A percentile compares a stretch with the other conserved stretches of the same genome.
These are phyloP conservation scores for Aotearoamyces nothofagi DNA, from an alignment of 2,329 filamentous ascomycete species.

Conservation along the genomic window DNA sequence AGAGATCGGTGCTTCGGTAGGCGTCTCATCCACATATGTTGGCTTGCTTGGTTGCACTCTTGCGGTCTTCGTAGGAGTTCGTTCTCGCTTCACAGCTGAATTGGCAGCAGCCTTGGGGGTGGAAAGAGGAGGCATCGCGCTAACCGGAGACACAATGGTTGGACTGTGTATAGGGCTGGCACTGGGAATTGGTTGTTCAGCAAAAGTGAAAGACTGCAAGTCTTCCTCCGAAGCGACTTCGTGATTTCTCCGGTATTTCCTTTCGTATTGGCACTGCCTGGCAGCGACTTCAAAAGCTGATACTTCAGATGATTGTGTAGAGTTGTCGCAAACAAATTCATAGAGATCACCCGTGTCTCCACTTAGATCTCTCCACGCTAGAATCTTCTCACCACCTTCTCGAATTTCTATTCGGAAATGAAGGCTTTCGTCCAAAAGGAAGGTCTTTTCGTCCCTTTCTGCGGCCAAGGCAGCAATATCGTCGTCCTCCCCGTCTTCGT, in stretches of 20 bases:
- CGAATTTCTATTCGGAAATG: slow-evolving; percentile 76
- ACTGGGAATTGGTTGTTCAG: slow-evolving; percentile 45
- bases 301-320: slow-evolving; percentile 54
- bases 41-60: slow-evolving; percentile 8
- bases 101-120: slow-evolving; percentile 23
- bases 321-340: slow-evolving; percentile 87
- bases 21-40: slow-evolving; percentile 24
- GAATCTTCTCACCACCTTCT: slow-evolving; percentile 65
- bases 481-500: slow-evolving; percentile 76
- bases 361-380: slow-evolving; percentile 90
- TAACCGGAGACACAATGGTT: slow-evolving; percentile 18
- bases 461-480: slow-evolving; percentile 56
- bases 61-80: slow-evolving; percentile 11
- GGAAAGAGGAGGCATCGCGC: slow-evolving; percentile 9
- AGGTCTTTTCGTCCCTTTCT: slow-evolving; percentile 94
- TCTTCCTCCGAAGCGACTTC: slow-evolving; percentile 71
- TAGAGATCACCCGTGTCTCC: slow-evolving; percentile 91
- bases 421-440: slow-evolving; percentile 82
- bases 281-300: slow-evolving; percentile 70
- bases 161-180: slow-evolving; percentile 49
- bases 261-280: slow-evolving; percentile 92
- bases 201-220: slow-evolving; percentile 69
- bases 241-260: slow-evolving; percentile 73
- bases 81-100: slow-evolving; percentile 28
- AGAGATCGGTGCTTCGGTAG: slow-evolving; percentile 45